Evolutionary conservation across 2,329 filamentous ascomycete species (phyloP), one percentile per base, ranked within the genome.

Genomic region (Hirsutella thompsonii): DNA sequence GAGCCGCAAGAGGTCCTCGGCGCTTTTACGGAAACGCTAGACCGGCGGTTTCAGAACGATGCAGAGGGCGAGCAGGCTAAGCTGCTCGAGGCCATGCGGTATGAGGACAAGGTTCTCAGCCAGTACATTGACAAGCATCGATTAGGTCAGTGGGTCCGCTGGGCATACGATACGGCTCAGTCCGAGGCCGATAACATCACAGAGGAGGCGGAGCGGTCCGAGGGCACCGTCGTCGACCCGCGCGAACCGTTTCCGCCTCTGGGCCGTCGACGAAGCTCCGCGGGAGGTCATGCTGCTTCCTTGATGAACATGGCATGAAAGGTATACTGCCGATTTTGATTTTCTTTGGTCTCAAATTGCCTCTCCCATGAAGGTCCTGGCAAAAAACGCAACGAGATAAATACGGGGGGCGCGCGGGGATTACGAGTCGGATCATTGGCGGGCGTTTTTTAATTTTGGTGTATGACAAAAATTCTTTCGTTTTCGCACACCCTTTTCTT

Each of bases 51-150:
- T 62, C 60, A 64, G 54, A 59, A 67, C 35, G 70, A 79, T 52
- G 74, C 81, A 44, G 72, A 79, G 34, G 72, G 76, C 35, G 72
- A 83, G 51, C 72, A 78, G 44, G 69, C 76, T 43, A 79, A 78
- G 43, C 72, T 94, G 44, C 63, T 81, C 21, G 74, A 79, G 20
- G 84, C 86, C 43, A 82, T 92, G 64, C 68, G 74, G 43, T 69
- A 70, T 43, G 88, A 94, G 60, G 83, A 90, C 53, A 69, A 72
- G 45, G 55, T 73, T 10, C 67, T 95, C 32, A 63, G 68, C 39
- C 68, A 70, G 39, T 77, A 77, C 54, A 68, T 92, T 18, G 74
- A 82, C 42, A 79, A 79, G 56, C 70, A 77, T 44, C 71, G 79
- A 30, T 69, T 94, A 10, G 75, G 78, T 6, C 70, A 81, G 42